Base-by-base conservation (phyloP, 345 rosid genomes). In the Hibiscus trionum region DNA sequence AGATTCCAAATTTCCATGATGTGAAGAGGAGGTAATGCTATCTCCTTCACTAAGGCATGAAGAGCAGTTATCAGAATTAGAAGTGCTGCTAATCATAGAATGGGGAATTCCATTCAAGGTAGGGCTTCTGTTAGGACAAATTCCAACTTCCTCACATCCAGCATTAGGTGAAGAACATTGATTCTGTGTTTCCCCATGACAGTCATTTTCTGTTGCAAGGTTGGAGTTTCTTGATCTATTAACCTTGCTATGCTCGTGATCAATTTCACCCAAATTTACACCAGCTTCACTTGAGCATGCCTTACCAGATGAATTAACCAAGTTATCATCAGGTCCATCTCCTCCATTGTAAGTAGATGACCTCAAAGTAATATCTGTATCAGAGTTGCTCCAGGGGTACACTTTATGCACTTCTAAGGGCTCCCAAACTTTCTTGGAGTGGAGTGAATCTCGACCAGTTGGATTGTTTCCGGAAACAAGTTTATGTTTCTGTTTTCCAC, bases 11-110 rank as follows among this genome's bases (percentile, higher is more conserved):
- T 85, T 87, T 74, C 87, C 88, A 55, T 83, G 85, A 75, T 85
- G 85, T 70, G 91, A 88, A 61, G 93, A 91, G 74, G 85, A 83
- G 47, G 88, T 78, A 71, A 80, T 89, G 82, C 91, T 86, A 47
- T 93, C 98, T 71, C 88, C 93, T 72, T 93, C 98, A 35, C 98
- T 88, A 60, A 81, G 86, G 80, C 96, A 95, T n/a, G 96, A 90
- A 37, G 95, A 91, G 85, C 93, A 88, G 82, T 89, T 88, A 73
- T 89, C 97, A 58, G 96, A 91, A 80, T 72, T 92, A 55, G 96
- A 87, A 75, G 84, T 78, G 76, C 88, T 84, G 67, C 85, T 82
- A 59, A 72, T 78, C 73, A 70, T 58, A 39, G 81, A 80, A 80
- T 88, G 86, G 64, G 82, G 77, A 16, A 70, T 78, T 72, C 76